phyloP scores from a whole-genome alignment of 306 rosid species.

The Vigna trinervia region DNA sequence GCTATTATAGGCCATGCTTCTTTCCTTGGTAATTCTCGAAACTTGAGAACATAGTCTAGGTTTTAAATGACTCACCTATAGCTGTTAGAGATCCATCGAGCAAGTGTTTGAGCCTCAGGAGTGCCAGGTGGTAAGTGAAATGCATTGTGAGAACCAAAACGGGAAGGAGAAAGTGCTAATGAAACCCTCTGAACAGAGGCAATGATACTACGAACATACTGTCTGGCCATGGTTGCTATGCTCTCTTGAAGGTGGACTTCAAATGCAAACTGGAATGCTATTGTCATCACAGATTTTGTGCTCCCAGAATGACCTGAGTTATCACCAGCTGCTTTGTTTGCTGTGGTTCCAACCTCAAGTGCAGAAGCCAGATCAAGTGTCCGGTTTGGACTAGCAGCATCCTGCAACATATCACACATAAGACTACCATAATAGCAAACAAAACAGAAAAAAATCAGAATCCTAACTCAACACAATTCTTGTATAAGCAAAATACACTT shows the following conservation, averaged over 20 bases:
- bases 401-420: conserved; percentile 54
- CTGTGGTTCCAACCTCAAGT: conserved; percentile 84
- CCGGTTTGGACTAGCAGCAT: conserved; percentile 83
- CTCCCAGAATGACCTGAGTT: conserved; percentile 64
- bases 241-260: conserved; percentile 91
- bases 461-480: neutral
- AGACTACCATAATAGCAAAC: neutral
- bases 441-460: conserved; percentile 5
- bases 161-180: conserved; percentile 87
- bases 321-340: conserved; percentile 70
- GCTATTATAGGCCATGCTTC: neutral
- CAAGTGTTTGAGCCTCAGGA: conserved; percentile 91
- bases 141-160: conserved; percentile 65
- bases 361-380: conserved; percentile 98
- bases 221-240: conserved; percentile 89
- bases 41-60: neutral
- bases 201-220: conserved; percentile 86
- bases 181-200: conserved; percentile 98
- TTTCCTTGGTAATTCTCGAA: neutral
- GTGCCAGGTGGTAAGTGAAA: conserved; percentile 77
- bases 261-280: conserved; percentile 96
- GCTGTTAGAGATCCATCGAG: conserved; percentile 88
- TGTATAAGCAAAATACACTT: conserved; percentile 30
- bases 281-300: conserved; percentile 97
- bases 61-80: conserved; percentile 60